Evolutionary conservation across 2,329 filamentous ascomycete species (phyloP).

Genomic region (Dactylellina parvicollis): DNA sequence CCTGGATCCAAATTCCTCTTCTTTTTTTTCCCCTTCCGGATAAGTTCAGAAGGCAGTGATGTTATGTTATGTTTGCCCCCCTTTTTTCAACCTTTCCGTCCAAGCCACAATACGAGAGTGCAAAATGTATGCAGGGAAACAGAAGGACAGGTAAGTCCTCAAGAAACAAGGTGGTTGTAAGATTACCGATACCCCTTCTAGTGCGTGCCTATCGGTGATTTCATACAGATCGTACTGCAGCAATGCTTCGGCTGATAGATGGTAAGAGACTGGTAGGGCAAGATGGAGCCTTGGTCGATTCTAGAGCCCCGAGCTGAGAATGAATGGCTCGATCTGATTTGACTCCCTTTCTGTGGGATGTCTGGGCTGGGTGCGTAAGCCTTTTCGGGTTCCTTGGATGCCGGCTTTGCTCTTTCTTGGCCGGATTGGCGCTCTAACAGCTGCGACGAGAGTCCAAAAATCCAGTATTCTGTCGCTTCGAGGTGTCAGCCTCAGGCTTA

Average conservation of each 20-base stretch:
- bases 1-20: no score
- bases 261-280: slow-evolving; percentile 17
- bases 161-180: neutral
- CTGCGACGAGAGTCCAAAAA: slow-evolving; percentile 19
- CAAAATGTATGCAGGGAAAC: neutral
- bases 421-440: slow-evolving; percentile 35
- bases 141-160: neutral
- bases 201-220: slow-evolving; percentile 8
- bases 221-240: slow-evolving; percentile 23
- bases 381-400: slow-evolving; percentile 53
- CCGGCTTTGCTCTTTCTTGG: slow-evolving; percentile 53
- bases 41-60: slow-evolving; percentile 41
- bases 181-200: slow-evolving; percentile 15
- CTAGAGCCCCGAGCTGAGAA: slow-evolving; percentile 19
- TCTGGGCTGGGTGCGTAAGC: slow-evolving; percentile 53
- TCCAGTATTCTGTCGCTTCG: slow-evolving; percentile 23
- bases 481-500: slow-evolving; percentile 31
- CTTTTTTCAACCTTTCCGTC: slow-evolving; percentile 16
- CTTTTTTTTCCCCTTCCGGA: slow-evolving; percentile 45
- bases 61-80: slow-evolving; percentile 39
- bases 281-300: slow-evolving; percentile 36
- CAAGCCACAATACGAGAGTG: slow-evolving; percentile 9
- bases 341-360: slow-evolving; percentile 30
- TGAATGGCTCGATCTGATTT: slow-evolving; percentile 38
- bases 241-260: slow-evolving; percentile 32